A percentile compares a stretch with the other conserved stretches of the same genome.
Conservation (phyloP, 345 rosid genomes). For the Atalantia buxifolia region DNA sequence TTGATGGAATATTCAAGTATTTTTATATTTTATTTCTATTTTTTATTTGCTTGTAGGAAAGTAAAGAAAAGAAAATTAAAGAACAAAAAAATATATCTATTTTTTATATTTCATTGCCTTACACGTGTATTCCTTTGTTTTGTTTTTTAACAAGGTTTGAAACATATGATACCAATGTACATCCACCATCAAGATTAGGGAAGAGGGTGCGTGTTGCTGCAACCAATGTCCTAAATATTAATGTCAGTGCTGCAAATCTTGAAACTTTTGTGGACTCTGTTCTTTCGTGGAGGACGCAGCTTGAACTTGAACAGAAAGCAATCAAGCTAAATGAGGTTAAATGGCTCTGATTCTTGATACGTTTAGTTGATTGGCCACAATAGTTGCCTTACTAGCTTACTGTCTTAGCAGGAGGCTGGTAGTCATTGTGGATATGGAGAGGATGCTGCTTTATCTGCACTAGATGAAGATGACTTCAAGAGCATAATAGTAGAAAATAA, state of each 20-base stretch:
- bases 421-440: slow-evolving; percentile 46
- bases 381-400: slow-evolving; percentile 18
- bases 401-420: slow-evolving; percentile 51
- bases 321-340: slow-evolving; percentile 68
- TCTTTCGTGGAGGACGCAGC: slow-evolving; percentile 89
- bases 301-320: slow-evolving; percentile 86
- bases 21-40: slow-evolving; percentile 19
- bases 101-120: slow-evolving; percentile 10
- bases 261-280: slow-evolving; percentile 67
- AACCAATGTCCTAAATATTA: slow-evolving; percentile 77
- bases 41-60: slow-evolving; percentile 3
- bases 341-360: slow-evolving; percentile 2
- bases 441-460: slow-evolving; percentile 68
- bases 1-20: slow-evolving; percentile 99
- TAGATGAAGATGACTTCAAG: slow-evolving; percentile 95
- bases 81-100: not conserved
- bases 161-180: slow-evolving; percentile 67
- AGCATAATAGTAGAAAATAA: slow-evolving; percentile 78
- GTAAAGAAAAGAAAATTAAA: not conserved
- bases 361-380: not conserved
- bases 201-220: slow-evolving; percentile 82
- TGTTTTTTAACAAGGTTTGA: slow-evolving; percentile 62
- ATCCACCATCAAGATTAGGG: slow-evolving; percentile 60
- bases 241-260: slow-evolving; percentile 85
- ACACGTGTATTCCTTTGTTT: slow-evolving; percentile 15